Conservation (phyloP, 306 rosid genomes). For the Glycine latifolia region DNA sequence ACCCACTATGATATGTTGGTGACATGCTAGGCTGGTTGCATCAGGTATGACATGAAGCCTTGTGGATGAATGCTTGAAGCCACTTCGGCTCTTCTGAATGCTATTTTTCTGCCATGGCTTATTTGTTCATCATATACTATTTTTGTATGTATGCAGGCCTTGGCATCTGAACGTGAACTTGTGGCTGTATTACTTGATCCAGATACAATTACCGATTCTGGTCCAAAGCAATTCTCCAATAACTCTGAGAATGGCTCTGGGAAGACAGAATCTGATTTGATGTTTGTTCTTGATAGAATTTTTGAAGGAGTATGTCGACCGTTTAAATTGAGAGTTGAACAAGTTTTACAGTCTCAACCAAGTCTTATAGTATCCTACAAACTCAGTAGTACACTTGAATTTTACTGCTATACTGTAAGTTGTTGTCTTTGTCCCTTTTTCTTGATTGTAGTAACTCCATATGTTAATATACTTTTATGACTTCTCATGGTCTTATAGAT, state of each 20-base stretch:
- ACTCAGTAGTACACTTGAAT: constrained; percentile 91
- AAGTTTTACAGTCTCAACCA: constrained; percentile 96
- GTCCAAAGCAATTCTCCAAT: constrained; percentile 66
- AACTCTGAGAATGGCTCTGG: constrained; percentile 61
- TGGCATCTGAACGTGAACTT: constrained; percentile 99
- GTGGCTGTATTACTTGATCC: constrained; percentile 82
- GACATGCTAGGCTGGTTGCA: constrained; percentile 99
- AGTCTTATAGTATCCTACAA: constrained; percentile 88
- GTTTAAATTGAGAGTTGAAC: constrained; percentile 96
- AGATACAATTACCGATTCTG: constrained; percentile 67
- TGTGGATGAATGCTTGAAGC: constrained; percentile 41
- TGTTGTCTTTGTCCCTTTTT: constrained; percentile 23
- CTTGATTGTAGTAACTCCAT: constrained; percentile 13
- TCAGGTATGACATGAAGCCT: constrained; percentile 66
- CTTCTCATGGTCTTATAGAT: constrained; percentile 60
- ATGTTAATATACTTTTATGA: constrained; percentile 25
- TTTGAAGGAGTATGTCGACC: constrained; percentile 99
- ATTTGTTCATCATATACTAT: constrained; percentile 1
- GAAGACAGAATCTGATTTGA: constrained; percentile 78
- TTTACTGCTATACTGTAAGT: constrained; percentile 94
- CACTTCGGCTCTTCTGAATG: constrained; percentile 12
- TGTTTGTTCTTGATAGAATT: constrained; percentile 94
- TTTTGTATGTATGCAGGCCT: constrained; percentile 63
- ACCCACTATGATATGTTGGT: constrained; percentile 93
- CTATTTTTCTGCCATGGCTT: constrained; percentile 31